A percentile compares a stretch with the other conserved stretches of the same genome.
These are phyloP conservation scores for Monascus ruber DNA, from an alignment of 2,329 filamentous ascomycete genomes.

Conservation along the genomic window DNA sequence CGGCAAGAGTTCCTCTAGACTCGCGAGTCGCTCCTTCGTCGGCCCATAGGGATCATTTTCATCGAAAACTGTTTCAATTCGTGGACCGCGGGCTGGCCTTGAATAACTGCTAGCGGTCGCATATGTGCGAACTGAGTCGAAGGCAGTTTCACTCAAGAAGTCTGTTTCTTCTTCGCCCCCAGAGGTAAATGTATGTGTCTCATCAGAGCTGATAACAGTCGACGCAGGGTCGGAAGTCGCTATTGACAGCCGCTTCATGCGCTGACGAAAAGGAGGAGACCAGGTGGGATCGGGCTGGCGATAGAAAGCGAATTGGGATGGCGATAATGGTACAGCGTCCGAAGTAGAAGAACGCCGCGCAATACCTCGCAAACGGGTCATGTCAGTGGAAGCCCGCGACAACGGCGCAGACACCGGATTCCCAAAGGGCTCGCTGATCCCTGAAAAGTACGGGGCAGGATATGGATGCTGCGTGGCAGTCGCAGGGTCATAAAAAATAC, in stretches of 20 bases:
- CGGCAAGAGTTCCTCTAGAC: conserved; percentile 39
- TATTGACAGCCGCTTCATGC: conserved; percentile 43
- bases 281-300: conserved; percentile 10
- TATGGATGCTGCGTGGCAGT: conserved; percentile 18
- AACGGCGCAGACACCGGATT: conserved; percentile 11
- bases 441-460: conserved; percentile 6
- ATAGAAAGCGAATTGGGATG: conserved; percentile 14
- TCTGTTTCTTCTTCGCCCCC: conserved; percentile 52
- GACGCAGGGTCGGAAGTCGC: conserved; percentile 49
- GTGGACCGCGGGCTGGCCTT: conserved; percentile 40
- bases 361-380: conserved; percentile 8
- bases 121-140: conserved; percentile 52
- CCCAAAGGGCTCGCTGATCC: conserved; percentile 5
- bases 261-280: conserved; percentile 21
- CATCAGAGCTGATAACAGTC: conserved; percentile 50
- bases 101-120: conserved; percentile 44
- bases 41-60: conserved; percentile 33
- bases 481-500: conserved; percentile 24
- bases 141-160: conserved; percentile 49
- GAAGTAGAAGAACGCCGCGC: conserved; percentile 14
- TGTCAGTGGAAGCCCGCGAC: conserved; percentile 14
- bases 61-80: conserved; percentile 54
- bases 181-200: conserved; percentile 45
- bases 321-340: conserved; percentile 17
- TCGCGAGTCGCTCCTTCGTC: conserved; percentile 32